phyloP scores from a whole-genome alignment of 2,329 filamentous ascomycete species.

The Beauveria bassiana region DNA sequence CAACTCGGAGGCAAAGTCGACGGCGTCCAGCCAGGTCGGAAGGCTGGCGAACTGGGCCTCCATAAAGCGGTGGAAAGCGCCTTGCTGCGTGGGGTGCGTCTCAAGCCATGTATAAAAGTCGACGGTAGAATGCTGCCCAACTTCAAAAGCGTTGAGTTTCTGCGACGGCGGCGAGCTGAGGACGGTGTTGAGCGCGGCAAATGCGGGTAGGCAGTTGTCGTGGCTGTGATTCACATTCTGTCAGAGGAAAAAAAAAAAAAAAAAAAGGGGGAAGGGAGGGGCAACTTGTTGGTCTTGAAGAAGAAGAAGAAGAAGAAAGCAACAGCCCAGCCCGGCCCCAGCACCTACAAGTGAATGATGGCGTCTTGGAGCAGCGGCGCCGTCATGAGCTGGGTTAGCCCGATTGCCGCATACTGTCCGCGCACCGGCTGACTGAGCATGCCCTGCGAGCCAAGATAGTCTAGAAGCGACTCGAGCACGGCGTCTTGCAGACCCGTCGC shows the following conservation, averaged over 20 bases:
- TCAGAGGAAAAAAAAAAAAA: background rate
- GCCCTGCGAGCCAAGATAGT: conserved; percentile 13
- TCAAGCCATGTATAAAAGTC: conserved; percentile 17
- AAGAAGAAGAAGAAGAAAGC: background rate
- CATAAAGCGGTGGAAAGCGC: conserved; percentile 21
- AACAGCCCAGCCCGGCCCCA: too few species aligned
- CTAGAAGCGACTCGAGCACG: conserved; percentile 14
- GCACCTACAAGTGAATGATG: conserved; percentile 14
- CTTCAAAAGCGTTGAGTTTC: conserved; percentile 15
- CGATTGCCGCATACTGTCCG: conserved; percentile 12
- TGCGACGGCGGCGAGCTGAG: background rate
- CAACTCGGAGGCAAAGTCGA: conserved; percentile 17
- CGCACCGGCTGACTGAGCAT: conserved; percentile 10
- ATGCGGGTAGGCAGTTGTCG: conserved; percentile 14
- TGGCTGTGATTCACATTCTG: conserved; percentile 7
- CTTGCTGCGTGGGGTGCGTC: conserved; percentile 14
- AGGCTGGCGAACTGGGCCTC: conserved; percentile 17
- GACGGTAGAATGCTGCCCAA: conserved; percentile 11
- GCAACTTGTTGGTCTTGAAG: background rate
- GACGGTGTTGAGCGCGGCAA: conserved; percentile 13
- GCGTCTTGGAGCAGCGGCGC: conserved; percentile 14
- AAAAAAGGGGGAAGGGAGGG: background rate
- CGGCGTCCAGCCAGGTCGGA: conserved; percentile 18
- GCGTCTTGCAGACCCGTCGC: conserved; percentile 4
- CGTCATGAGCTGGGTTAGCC: conserved; percentile 12